Percentiles rank a stretch among this genome's conserved stretches.
Evolutionary conservation across 1,284 basidiomycete species (phyloP).

Genomic region (Sphaerobolus stellatus): DNA sequence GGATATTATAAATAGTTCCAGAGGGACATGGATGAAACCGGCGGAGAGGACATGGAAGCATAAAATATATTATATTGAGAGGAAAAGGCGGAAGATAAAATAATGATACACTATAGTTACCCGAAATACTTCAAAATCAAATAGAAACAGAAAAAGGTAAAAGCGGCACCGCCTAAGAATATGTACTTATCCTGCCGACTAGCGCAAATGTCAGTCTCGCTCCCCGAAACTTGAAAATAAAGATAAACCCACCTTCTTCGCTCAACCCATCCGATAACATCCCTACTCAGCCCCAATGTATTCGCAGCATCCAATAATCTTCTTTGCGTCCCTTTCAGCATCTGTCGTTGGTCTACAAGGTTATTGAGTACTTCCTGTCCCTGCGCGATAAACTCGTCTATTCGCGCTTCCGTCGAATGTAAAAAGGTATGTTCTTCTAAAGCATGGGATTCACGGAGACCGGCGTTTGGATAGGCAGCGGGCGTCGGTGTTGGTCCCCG

Average conservation of each 20-base stretch:
- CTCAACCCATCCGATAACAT: slow-evolving; percentile 96
- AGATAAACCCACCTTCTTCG: slow-evolving; percentile 66
- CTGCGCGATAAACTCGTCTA: slow-evolving; percentile 90
- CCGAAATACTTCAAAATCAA: slow-evolving; percentile 88
- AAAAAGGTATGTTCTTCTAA: slow-evolving; percentile 86
- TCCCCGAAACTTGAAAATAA: not conserved
- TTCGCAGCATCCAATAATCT: slow-evolving; percentile 86
- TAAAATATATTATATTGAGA: not conserved
- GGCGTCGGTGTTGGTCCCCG: slow-evolving; percentile 49
- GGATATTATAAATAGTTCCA: no score
- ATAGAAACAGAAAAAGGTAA: slow-evolving; percentile 90
- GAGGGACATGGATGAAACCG: no score
- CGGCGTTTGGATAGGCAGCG: slow-evolving; percentile 45
- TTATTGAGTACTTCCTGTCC: slow-evolving; percentile 88
- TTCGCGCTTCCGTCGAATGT: slow-evolving; percentile 71
- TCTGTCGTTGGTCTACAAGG: slow-evolving; percentile 85
- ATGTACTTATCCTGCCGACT: slow-evolving; percentile 94
- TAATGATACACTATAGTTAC: slow-evolving; percentile 31
- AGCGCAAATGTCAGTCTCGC: slow-evolving; percentile 17
- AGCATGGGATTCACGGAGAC: slow-evolving; percentile 70
- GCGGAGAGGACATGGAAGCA: no score
- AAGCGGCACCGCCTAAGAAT: slow-evolving; percentile 77
- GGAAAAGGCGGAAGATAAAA: not conserved
- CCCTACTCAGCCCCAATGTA: slow-evolving; percentile 85
- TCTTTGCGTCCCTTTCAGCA: slow-evolving; percentile 88